phyloP scores from a whole-genome alignment of 176 grass and related monocot species.

The Olyra latifolia region DNA sequence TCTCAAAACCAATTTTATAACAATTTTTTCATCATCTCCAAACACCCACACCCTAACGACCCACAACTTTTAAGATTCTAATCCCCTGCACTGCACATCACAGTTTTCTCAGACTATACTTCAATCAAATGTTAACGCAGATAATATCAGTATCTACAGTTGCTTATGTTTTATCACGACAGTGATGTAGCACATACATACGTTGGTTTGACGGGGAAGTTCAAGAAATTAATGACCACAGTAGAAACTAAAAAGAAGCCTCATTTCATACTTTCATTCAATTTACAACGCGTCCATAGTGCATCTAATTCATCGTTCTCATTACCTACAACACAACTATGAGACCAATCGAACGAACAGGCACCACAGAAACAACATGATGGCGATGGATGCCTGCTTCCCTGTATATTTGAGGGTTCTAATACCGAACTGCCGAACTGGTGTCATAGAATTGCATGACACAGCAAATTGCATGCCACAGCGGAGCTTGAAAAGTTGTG shows the following conservation, averaged over 20 bases:
- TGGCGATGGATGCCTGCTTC: neutral
- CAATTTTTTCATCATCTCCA: no score
- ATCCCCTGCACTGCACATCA: neutral
- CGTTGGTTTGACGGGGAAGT: neutral
- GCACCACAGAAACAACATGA: neutral
- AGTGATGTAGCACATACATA: neutral
- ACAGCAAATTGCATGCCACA: neutral
- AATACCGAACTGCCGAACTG: neutral
- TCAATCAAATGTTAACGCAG: neutral
- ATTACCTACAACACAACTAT: slow-evolving; percentile 23
- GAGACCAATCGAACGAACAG: neutral
- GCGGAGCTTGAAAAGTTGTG: neutral
- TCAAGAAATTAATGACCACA: neutral
- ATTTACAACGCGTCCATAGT: slow-evolving; percentile 33
- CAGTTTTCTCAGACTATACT: neutral
- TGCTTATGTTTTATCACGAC: neutral
- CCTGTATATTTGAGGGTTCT: neutral
- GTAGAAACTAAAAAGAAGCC: neutral
- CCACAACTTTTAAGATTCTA: no score
- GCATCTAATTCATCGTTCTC: slow-evolving; percentile 14
- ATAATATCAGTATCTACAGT: neutral
- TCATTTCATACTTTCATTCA: neutral
- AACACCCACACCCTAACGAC: no score
- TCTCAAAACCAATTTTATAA: no score
- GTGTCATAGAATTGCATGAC: slow-evolving; percentile 14